Evolutionary conservation across 768 basidiomycete genomes (phyloP), one percentile per base, ranked within the genome.

Genomic region (Tulasnella sp.): DNA sequence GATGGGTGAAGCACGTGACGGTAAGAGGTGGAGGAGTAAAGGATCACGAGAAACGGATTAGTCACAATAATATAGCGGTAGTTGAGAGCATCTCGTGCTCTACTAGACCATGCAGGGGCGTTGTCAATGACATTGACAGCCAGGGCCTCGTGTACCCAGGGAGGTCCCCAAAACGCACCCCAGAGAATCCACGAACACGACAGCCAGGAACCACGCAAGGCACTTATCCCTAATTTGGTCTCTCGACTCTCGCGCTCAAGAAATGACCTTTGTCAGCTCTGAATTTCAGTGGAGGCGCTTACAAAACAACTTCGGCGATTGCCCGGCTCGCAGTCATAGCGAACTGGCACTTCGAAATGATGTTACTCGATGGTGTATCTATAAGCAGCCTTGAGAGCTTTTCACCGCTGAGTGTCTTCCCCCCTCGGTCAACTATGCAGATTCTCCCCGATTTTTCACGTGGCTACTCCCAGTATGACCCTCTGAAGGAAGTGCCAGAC

Each of bases 401-500:
- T 28, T 28, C 31, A 42, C 12, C 12, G 42, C 42, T 42, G 42
- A 42, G 42, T 12, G 24, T 28, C 11, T 64, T 64, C 28, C 31
- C 14, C 60, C n/a, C 24, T 28, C 6, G n/a, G 3, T 64, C n/a
- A 28, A 16, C 60, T 24, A 64, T 64, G 60, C 60, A 64, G 24
- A 74, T 74, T n/a, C 40, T 74, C 34, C 73, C 73, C 24, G 24
- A 37, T 11, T 20, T 40, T 20, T 74, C 44, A 37, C 24, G 9
- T 46, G 73, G 73, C 12, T 74, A 74, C 44, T 74, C 73, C n/a
- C 37, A 40, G 6, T 74, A 41, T 12, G 73, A 74, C 34, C 37
- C 73, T 37, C 11, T 22, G 34, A 40, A 14, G 31, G 73, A 74
- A 22, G 40, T 74, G 12, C 73, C 73, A 46, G 20, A 40, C 11